Evolutionary conservation across 352 stramenopile species (phyloP), one percentile per base, ranked within the genome.

Genomic region (Pythium rishiriense): DNA sequence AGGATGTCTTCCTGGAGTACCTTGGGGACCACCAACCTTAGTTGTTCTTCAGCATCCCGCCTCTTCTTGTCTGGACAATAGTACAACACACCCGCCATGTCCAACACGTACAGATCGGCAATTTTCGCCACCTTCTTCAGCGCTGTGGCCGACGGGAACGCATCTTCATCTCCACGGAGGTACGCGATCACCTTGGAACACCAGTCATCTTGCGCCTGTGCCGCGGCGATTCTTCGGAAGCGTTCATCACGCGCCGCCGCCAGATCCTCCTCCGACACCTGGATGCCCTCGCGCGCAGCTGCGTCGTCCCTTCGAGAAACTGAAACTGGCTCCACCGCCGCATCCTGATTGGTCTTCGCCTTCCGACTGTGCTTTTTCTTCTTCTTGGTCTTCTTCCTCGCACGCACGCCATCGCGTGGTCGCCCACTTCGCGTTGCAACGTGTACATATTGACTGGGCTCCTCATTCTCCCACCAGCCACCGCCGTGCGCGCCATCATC

Each of bases 201-300:
- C 58, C 24, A 65, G 1, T 28, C 9, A 14, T 65, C 58, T 26
- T 45, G 33, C 25, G 11, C 7, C 39, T 57, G 57, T 1, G 49
- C 35, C 25, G 7, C 19, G 0, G 49, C 50, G n/a, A 66, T 52
- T 25, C 59, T 33, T 2, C 45, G 17, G 59, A 66, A 66, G 17
- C 59, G 25, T 19, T 66, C 59, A 19, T 35, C n/a, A 19, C 51
- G 35, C 10, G 41, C 58, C 0, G 8, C 14, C 3, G 39, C 19
- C 37, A 66, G 17, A 10, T 4, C 29, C 45, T 58, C 48, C 2
- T 33, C 48, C 1, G 22, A 10, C 0, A 46, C 42, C 6, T 11
- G 6, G 11, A 6, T 37, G 11, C 6, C 6, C 11, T 37, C 31
- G 6, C 31, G 31, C n/a, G n/a, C n/a, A n/a, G n/a, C n/a, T n/a